Percentiles rank a stretch among this genome's conserved stretches.
Evolutionary conservation across 202 grass and related monocot species (phyloP).

Genomic region (Setaria italica): DNA sequence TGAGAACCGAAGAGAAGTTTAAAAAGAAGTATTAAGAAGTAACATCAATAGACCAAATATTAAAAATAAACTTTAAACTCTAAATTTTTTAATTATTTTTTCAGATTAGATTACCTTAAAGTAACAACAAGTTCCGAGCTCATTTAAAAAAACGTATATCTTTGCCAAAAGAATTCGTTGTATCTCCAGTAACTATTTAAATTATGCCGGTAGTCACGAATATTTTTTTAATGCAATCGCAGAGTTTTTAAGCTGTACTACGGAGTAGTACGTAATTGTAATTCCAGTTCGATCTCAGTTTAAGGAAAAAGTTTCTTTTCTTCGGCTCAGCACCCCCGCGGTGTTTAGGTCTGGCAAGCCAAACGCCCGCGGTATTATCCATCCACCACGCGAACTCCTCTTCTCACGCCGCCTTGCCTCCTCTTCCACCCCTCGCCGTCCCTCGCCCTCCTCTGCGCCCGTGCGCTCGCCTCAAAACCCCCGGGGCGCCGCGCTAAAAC

Average conservation of each 20-base stretch:
- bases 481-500: conserved; percentile 36
- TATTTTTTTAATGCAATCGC: not conserved
- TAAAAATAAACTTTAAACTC: too few species aligned
- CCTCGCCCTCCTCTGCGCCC: conserved; percentile 6
- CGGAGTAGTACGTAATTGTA: not conserved
- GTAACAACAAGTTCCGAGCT: too few species aligned
- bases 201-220: not conserved
- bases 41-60: too few species aligned
- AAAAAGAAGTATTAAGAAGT: too few species aligned
- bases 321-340: not conserved
- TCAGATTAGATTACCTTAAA: too few species aligned
- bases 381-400: conserved; percentile 32
- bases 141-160: not conserved
- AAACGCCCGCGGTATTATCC: conserved; percentile 54
- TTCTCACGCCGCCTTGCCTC: conserved; percentile 12
- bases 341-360: conserved; percentile 44
- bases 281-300: not conserved
- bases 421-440: conserved; percentile 31
- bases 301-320: not conserved
- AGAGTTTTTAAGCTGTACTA: not conserved
- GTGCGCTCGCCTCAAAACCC: conserved; percentile 39
- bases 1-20: too few species aligned
- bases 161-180: not conserved
- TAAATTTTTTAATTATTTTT: too few species aligned
- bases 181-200: not conserved